Conservation (phyloP, 73 alveolate species). For the Symbiodinium pilosum region DNA sequence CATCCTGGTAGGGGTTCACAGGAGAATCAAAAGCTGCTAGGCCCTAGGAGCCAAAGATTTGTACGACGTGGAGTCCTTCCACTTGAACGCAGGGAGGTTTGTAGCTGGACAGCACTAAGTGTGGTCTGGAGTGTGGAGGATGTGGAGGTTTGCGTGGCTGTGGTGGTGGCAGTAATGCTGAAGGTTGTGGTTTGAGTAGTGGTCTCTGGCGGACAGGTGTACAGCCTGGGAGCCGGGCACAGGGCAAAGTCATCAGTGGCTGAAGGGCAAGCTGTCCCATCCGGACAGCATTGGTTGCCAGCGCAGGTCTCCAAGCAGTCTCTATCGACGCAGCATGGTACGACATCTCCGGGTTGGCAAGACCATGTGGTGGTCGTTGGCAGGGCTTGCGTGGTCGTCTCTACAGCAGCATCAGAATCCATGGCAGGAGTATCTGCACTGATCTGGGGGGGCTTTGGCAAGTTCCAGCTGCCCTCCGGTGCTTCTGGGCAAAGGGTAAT, state of each 20-base stretch:
- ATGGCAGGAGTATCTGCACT: neutral
- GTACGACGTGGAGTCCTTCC: neutral
- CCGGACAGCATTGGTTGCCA: constrained; percentile 6
- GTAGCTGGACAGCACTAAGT: neutral
- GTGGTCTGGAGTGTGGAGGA: neutral
- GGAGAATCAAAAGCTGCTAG: no score
- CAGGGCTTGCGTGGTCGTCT: neutral
- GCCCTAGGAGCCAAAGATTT: no score
- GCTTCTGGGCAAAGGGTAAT: neutral
- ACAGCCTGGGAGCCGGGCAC: neutral
- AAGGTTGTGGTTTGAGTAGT: neutral
- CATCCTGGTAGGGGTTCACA: no score
- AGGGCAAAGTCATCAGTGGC: neutral
- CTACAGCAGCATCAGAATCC: neutral
- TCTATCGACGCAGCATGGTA: neutral
- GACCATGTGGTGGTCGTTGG: neutral
- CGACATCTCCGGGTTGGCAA: neutral
- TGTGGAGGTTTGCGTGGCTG: neutral
- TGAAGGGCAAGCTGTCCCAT: neutral
- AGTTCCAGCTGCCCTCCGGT: neutral
- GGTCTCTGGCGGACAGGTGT: neutral
- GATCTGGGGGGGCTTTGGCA: neutral
- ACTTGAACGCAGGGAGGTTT: neutral
- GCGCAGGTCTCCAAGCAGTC: neutral
- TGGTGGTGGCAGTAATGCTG: no score